These are phyloP conservation scores for Theileria annulata DNA, from an alignment of 169 alveolate species.

Conservation along the genomic window DNA sequence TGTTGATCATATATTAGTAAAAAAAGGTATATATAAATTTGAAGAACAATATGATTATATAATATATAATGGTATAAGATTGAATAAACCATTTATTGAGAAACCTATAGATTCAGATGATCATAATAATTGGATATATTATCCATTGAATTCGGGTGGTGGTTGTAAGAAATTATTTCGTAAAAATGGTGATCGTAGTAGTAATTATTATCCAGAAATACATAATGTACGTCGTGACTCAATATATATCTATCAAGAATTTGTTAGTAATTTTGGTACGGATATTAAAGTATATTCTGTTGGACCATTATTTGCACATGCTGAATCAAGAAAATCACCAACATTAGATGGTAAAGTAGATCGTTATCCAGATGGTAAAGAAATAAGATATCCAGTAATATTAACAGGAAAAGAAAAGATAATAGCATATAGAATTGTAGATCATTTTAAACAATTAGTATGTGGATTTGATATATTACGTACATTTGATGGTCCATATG, in stretches of 20 bases:
- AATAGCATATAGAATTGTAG: constrained; percentile 90
- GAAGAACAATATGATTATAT: constrained; percentile 91
- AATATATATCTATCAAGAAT: constrained; percentile 90
- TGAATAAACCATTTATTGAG: constrained; percentile 95
- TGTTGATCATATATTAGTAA: constrained; percentile 83
- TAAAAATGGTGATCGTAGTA: constrained; percentile 85
- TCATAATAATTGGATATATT: constrained; percentile 95
- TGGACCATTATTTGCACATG: constrained; percentile 96
- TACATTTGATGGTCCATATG: constrained; percentile 88
- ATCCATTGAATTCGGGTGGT: constrained; percentile 92
- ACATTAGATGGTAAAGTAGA: constrained; percentile 89
- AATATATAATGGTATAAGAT: constrained; percentile 84
- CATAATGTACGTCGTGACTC: constrained; percentile 88
- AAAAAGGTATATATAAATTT: constrained; percentile 75
- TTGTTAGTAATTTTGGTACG: constrained; percentile 94
- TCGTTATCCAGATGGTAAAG: constrained; percentile 92
- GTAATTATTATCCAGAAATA: constrained; percentile 80
- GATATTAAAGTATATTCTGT: constrained; percentile 97
- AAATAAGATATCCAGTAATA: constrained; percentile 94
- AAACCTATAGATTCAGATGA: constrained; percentile 96
- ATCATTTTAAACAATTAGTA: constrained; percentile 90
- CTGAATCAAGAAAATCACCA: constrained; percentile 98
- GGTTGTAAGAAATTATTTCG: constrained; percentile 88
- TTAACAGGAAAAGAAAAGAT: constrained; percentile 91
- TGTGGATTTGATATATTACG: constrained; percentile 94